A percentile compares a stretch with the other conserved stretches of the same genome.
phyloP scores from a whole-genome alignment of 129 eudicot genomes.

The Artemisia argyi region DNA sequence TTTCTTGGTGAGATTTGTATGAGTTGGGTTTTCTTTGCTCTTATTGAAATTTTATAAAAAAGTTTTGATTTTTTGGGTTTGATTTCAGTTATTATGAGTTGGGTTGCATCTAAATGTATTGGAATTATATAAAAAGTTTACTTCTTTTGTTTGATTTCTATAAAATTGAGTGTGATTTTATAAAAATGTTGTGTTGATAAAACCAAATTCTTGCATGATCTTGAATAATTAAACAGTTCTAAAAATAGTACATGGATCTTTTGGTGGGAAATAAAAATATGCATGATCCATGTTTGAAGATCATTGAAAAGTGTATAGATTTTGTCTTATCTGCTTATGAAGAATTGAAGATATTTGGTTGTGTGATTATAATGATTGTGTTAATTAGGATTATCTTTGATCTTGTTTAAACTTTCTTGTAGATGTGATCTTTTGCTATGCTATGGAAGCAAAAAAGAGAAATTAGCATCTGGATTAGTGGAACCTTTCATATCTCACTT shows the following conservation, averaged over 20 bases:
- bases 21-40: no score
- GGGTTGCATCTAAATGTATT: not conserved
- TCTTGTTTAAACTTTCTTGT: conserved; percentile 19
- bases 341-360: not conserved
- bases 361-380: conserved; percentile 14
- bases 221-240: not conserved
- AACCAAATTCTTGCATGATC: no score
- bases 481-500: conserved; percentile 87
- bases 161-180: no score
- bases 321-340: not conserved
- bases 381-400: conserved; percentile 21
- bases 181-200: no score
- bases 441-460: conserved; percentile 72
- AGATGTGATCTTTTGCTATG: conserved; percentile 95
- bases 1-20: not conserved
- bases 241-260: not conserved
- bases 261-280: not conserved
- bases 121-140: not conserved
- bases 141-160: not conserved
- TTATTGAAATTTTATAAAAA: no score
- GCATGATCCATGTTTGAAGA: not conserved
- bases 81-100: not conserved
- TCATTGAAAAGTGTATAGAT: not conserved
- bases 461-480: conserved; percentile 90
- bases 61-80: not conserved